phyloP scores from a whole-genome alignment of 1,139 yeast genomes.

The Nematodospora anomalae region DNA sequence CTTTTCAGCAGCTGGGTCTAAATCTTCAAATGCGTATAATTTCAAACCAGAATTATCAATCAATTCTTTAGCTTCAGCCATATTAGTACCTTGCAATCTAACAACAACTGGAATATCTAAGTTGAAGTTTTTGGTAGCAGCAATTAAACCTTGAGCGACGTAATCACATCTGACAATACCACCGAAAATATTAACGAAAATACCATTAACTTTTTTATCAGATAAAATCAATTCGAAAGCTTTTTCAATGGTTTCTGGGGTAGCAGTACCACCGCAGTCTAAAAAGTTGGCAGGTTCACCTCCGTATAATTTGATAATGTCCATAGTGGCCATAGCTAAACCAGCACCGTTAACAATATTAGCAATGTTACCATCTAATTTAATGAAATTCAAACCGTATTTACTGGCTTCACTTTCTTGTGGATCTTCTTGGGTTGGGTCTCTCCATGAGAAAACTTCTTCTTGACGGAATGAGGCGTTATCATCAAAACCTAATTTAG shows the following conservation, averaged over 20 bases:
- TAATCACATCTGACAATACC: conserved; percentile 99
- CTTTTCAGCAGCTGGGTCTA: conserved; percentile 97
- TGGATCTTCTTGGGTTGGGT: conserved; percentile 95
- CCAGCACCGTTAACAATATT: conserved; percentile 99
- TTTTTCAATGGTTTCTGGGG: conserved; percentile 95
- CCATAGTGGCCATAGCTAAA: conserved; percentile 99
- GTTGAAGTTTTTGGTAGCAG: conserved; percentile 94
- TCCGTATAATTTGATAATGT: conserved; percentile 95
- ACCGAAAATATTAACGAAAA: conserved; percentile 97
- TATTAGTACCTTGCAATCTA: conserved; percentile 97
- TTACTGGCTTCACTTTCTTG: conserved; percentile 92
- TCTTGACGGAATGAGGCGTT: conserved; percentile 93
- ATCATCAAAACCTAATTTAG: conserved; percentile 97
- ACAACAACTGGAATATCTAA: conserved; percentile 94
- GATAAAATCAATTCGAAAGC: conserved; percentile 93
- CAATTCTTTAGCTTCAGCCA: conserved; percentile 83
- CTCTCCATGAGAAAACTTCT: conserved; percentile 96
- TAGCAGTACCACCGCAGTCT: conserved; percentile 99
- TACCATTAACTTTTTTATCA: conserved; percentile 89
- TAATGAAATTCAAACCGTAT: conserved; percentile 92
- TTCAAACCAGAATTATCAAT: conserved; percentile 88
- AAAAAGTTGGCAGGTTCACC: conserved; percentile 99
- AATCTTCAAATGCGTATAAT: conserved; percentile 87
- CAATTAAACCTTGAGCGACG: conserved; percentile 95
- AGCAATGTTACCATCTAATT: conserved; percentile 97